Conservation (phyloP, 1,139 yeast species). For the Arxiozyma slooffiae region DNA sequence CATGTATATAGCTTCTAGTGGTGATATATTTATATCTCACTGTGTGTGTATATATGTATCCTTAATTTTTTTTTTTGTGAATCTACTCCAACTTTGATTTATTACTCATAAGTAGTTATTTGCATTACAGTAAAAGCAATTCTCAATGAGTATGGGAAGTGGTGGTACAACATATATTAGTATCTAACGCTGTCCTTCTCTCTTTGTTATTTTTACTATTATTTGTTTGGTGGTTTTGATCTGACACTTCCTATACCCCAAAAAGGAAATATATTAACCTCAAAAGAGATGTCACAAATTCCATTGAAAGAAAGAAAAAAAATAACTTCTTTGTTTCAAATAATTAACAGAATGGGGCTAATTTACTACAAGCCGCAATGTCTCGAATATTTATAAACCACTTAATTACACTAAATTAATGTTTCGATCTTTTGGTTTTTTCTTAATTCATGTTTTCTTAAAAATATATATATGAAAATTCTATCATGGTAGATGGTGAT, state of each 20-base stretch:
- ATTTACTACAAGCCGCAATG: not conserved
- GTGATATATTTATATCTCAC: not conserved
- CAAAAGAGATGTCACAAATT: constrained; percentile 4
- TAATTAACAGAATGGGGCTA: not conserved
- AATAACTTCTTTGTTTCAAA: not conserved
- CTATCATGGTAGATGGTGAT: not conserved
- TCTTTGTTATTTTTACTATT: not conserved
- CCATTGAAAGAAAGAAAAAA: not conserved
- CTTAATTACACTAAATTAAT: not conserved
- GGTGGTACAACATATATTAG: not conserved
- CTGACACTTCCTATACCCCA: not conserved
- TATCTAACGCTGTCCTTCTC: not conserved
- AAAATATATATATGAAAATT: too few species aligned
- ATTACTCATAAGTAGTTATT: not conserved
- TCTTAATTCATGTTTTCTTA: not conserved
- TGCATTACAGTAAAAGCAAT: not conserved
- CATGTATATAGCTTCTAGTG: not conserved
- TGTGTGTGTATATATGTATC: not conserved
- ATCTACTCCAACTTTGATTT: not conserved
- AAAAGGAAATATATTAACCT: not conserved
- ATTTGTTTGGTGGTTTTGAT: not conserved
- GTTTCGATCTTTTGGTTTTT: not conserved
- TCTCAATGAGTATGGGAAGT: not conserved
- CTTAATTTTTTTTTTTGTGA: not conserved
- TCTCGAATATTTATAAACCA: too few species aligned